These are phyloP conservation scores for Rugonectria rugulosa DNA, from an alignment of 2,329 filamentous ascomycete species.

Conservation along the genomic window DNA sequence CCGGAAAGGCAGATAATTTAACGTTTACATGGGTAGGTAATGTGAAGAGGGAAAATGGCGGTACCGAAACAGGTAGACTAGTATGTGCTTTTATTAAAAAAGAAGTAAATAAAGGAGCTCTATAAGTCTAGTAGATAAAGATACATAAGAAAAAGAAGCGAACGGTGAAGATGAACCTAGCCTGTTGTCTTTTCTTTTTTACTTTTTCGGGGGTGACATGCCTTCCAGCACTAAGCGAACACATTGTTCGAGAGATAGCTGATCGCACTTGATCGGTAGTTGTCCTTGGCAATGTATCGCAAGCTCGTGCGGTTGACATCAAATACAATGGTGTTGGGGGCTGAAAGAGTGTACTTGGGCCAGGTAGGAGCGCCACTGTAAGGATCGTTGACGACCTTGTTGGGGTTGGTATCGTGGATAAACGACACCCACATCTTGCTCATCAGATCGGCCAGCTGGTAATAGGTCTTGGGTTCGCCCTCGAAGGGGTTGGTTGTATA, in stretches of 20 bases:
- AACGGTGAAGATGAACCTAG: neutral
- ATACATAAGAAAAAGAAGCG: neutral
- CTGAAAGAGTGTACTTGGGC: slow-evolving; percentile 51
- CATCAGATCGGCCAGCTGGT: slow-evolving; percentile 55
- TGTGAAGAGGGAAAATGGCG: too few species aligned
- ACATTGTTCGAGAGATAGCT: slow-evolving; percentile 43
- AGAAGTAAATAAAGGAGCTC: too few species aligned
- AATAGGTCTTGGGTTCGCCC: slow-evolving; percentile 47
- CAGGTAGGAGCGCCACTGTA: slow-evolving; percentile 40
- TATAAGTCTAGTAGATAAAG: neutral
- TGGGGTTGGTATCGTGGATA: slow-evolving; percentile 44
- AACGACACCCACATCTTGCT: slow-evolving; percentile 61
- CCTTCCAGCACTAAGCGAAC: slow-evolving; percentile 21
- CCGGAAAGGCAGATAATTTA: too few species aligned
- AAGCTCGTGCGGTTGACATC: slow-evolving; percentile 53
- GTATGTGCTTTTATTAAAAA: too few species aligned
- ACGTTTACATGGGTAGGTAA: too few species aligned
- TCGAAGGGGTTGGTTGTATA: slow-evolving; percentile 46
- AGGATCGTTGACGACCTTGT: slow-evolving; percentile 31
- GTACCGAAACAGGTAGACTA: too few species aligned
- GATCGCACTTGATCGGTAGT: slow-evolving; percentile 53
- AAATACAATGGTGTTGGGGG: slow-evolving; percentile 57
- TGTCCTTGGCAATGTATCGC: slow-evolving; percentile 52
- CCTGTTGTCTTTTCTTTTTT: neutral
- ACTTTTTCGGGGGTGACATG: too few species aligned